Conservation (phyloP, 352 stramenopile genomes). For the Halophytophthora batemanensis region DNA sequence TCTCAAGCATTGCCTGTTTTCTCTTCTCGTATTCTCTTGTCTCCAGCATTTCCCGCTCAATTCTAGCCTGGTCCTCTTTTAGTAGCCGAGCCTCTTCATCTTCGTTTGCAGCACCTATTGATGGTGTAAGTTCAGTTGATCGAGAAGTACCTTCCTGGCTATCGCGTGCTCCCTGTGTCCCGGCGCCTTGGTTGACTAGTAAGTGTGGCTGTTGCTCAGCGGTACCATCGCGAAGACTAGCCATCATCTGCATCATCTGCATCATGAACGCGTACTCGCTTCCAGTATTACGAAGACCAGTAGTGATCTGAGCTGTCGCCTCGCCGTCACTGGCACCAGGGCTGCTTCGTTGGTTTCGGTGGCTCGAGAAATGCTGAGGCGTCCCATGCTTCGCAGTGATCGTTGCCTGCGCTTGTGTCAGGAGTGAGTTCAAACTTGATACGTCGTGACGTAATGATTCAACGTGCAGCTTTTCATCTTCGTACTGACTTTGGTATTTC, state of each 20-base stretch:
- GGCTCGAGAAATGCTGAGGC: conserved; percentile 6
- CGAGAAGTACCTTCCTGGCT: neutral
- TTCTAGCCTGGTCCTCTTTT: conserved; percentile 32
- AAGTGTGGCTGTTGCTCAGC: neutral
- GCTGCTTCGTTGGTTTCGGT: conserved; percentile 6
- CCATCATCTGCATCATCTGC: conserved; percentile 71
- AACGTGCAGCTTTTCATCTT: conserved; percentile 76
- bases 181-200: neutral
- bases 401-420: conserved; percentile 54
- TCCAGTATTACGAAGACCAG: conserved; percentile 2
- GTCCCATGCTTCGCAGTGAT: conserved; percentile 40
- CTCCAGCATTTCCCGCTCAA: conserved; percentile 47
- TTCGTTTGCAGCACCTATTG: conserved; percentile 19
- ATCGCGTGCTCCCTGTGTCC: neutral
- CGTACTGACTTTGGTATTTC: conserved; percentile 68
- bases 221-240: conserved; percentile 18
- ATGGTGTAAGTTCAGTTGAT: neutral
- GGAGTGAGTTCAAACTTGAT: conserved; percentile 50
- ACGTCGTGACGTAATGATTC: conserved; percentile 70
- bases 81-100: conserved; percentile 44
- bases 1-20: conserved; percentile 32
- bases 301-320: neutral
- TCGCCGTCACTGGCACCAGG: conserved; percentile 3
- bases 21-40: conserved; percentile 46
- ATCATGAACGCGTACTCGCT: conserved; percentile 48